Conservation (phyloP, 2,329 filamentous ascomycete genomes). For the Aspergillus hiratsukae region DNA sequence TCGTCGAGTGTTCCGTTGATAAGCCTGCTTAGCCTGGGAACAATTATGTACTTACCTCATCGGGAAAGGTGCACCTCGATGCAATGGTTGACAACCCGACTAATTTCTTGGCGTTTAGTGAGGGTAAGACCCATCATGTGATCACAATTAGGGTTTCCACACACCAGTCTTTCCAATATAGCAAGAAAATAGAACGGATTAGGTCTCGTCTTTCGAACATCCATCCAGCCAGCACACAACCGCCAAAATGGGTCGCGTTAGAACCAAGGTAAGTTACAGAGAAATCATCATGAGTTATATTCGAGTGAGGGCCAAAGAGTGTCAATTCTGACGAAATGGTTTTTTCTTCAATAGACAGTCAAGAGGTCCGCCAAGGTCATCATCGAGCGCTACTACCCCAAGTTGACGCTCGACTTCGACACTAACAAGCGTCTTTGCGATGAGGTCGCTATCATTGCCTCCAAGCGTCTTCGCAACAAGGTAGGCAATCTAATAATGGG, state of each 20-base stretch:
- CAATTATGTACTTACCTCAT: neutral
- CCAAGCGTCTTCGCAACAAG: constrained; percentile 99
- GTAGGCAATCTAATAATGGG: constrained; percentile 40
- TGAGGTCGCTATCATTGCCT: constrained; percentile 99
- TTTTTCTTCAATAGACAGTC: constrained; percentile 50
- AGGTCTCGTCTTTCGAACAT: constrained; percentile 21
- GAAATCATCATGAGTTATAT: neutral
- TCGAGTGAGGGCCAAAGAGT: neutral
- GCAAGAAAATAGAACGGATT: constrained; percentile 12
- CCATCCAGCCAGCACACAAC: constrained; percentile 28
- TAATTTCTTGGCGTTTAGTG: constrained; percentile 5
- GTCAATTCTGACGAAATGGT: constrained; percentile 1
- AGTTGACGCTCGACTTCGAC: constrained; percentile 99
- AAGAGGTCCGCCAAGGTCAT: constrained; percentile 97
- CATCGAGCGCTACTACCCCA: constrained; percentile 98
- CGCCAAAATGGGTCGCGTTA: constrained; percentile 49
- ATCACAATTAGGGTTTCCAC: neutral
- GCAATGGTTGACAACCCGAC: neutral
- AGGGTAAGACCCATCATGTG: constrained; percentile 15
- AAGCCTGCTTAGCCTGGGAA: neutral
- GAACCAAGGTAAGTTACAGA: constrained; percentile 38
- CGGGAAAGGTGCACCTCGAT: neutral
- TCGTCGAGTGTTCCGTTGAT: neutral
- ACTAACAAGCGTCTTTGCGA: constrained; percentile 99
- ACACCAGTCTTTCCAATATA: constrained; percentile 5